Base-by-base conservation (phyloP, 2,329 filamentous ascomycete genomes). In the Aspergillus novoparasiticus region DNA sequence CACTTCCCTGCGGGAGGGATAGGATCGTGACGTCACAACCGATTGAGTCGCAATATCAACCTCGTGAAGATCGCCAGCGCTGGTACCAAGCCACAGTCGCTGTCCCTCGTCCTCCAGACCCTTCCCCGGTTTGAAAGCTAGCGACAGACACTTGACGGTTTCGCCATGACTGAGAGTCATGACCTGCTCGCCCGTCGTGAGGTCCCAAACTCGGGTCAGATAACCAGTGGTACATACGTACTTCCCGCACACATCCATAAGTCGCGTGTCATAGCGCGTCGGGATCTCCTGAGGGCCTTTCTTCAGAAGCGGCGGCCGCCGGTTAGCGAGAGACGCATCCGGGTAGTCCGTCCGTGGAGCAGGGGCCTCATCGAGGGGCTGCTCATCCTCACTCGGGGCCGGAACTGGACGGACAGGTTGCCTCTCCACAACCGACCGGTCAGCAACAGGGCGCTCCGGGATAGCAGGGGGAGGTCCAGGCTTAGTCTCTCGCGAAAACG, bases 21-120 rank as follows among this genome's bases (percentile, higher is more conserved):
- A 91, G 57, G 86, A 80, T 70, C 90, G 92, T 21, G 85, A 90
- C 32, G 85, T 83, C 16, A 92, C 83, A 53, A 97, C 83, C 41
- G 85, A 87, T 72, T 94, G 89, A 0, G 88, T 89, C 2, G 84
- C 81, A 60, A 98, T 87, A 75, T 99, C 94, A 51, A 96, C 86
- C 79, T 99, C 95, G 74, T 94, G 87, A 45, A 99, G 83, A 66
- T 99, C 95, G 55, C 95, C 95, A 8, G 87, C 83, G 69, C 90
- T 96, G 50, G 90, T 97, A 9, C 95, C 95, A 36, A 98, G 86
- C 95, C 95, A 99, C 28, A 99, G 70, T 16, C 89, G 85, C 59
- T 86, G 85, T 6, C 93, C 94, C 77, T 98, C 94, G 54, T 94
- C 88, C 63, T 92, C 87, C 1, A 94, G 86, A 66, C 90, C 87